Percentiles rank a stretch among this genome's conserved stretches.
Evolutionary conservation across 2,329 filamentous ascomycete genomes (phyloP).

Genomic region (Colletotrichum lindemuthianum): DNA sequence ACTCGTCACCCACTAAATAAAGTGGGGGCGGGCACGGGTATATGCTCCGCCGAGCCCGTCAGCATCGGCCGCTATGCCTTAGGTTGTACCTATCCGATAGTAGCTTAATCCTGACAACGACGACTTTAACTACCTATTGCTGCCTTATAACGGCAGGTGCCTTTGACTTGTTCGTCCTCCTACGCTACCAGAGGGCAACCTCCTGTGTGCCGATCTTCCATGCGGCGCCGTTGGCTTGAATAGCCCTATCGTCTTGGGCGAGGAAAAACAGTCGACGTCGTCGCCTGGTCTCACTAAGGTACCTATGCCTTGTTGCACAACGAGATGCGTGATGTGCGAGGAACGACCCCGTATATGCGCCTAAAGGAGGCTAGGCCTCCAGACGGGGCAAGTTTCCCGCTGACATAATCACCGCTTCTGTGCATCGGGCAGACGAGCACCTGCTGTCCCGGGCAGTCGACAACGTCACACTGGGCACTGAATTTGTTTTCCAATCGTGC

Average conservation of each 20-base stretch:
- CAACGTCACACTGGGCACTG: constrained; percentile 12
- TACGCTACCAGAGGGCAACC: no score
- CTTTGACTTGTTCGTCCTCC: no score
- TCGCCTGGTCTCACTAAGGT: not conserved
- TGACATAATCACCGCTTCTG: not conserved
- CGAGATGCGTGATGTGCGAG: not conserved
- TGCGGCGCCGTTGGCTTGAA: not conserved
- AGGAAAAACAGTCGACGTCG: not conserved
- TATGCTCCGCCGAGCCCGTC: not conserved
- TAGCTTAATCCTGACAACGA: not conserved
- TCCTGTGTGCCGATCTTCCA: not conserved
- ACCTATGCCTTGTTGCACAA: not conserved
- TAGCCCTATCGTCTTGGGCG: not conserved
- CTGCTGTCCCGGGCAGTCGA: not conserved
- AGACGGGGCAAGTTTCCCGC: not conserved
- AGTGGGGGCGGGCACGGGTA: no score
- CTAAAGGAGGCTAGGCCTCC: not conserved
- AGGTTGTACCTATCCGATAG: not conserved
- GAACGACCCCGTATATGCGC: not conserved
- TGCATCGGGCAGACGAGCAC: constrained; percentile 5
- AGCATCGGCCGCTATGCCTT: not conserved
- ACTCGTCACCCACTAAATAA: no score
- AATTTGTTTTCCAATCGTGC: not conserved
- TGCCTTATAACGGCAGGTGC: no score
- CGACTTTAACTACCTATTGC: no score